Base-by-base conservation (phyloP, 2,329 filamentous ascomycete species). In the Pyrenochaeta sp. region DNA sequence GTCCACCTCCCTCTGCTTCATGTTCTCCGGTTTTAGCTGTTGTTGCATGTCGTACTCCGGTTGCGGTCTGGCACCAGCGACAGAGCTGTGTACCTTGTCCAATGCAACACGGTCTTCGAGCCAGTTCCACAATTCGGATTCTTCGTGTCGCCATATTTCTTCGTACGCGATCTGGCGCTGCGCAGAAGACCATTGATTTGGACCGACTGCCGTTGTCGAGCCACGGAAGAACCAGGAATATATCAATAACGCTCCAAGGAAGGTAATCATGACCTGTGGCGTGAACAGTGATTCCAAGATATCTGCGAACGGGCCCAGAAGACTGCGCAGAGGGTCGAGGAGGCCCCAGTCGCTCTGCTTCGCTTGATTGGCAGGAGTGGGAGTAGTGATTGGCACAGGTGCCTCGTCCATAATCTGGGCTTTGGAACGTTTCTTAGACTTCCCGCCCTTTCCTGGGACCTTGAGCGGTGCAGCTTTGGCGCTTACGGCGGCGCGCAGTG, bases 121-220 rank as follows among this genome's bases (percentile, higher is more conserved):
- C 93, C 93, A 97, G 52, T 91, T 88, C 93, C 93, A 97, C 9
- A 97, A 79, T 66, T 95, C 91, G 61, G 86, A 91, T 72, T 97
- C 93, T 74, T 97, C 92, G 35, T 86, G 82, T 31, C 87, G 84
- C 93, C 94, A 99, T 69, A 98, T 90, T 76, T 97, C 91, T 63
- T 98, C 93, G 72, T 97, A 98, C 0, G 91, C 92, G 2, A 89
- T 87, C 14, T 92, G 78, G 5, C 92, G 85, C 49, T 93, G 87
- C 0, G 90, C 84, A 3, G 79, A 70, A 1, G 77, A 74, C 49
- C 63, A 60, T 1, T 71, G 66, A 6, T 67, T 74, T 64, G 50
- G 70, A 37, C 58, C 78, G 1, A 56, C 40, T 58, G 36, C 56
- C 14, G 57, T 68, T 56, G 30, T 77, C 66, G 36, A 78, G 45